Conservation (phyloP, 441 rosid species). For the Rhodomyrtus psidioides region DNA sequence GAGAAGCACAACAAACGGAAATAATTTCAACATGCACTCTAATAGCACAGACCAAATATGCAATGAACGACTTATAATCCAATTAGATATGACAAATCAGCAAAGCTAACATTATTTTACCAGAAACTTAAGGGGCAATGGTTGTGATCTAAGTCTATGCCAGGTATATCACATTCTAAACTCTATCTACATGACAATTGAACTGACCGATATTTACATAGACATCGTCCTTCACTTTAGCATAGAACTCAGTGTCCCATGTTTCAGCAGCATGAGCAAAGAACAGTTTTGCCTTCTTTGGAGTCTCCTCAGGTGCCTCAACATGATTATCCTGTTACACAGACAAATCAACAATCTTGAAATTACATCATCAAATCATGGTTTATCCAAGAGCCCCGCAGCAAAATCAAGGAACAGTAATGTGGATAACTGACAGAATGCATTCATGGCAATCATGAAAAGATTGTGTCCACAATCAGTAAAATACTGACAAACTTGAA, state of each 20-base stretch:
- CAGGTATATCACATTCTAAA: not conserved
- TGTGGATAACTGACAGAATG: not conserved
- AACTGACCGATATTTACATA: slow-evolving; percentile 76
- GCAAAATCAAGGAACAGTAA: not conserved
- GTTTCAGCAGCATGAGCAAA: slow-evolving; percentile 52
- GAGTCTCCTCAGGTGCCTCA: slow-evolving; percentile 57
- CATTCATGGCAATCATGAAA: not conserved
- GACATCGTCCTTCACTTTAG: slow-evolving; percentile 88
- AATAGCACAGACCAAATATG: not conserved
- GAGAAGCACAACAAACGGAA: not conserved
- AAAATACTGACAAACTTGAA: not conserved
- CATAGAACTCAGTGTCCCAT: slow-evolving; percentile 90
- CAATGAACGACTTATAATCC: not conserved
- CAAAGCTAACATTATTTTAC: not conserved
- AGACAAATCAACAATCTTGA: not conserved
- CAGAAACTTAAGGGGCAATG: not conserved
- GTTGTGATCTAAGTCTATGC: not conserved
- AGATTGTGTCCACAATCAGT: not conserved
- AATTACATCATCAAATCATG: not conserved
- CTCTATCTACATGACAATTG: not conserved
- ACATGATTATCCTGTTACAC: slow-evolving; percentile 51
- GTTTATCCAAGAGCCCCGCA: slow-evolving; percentile 1
- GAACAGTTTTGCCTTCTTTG: slow-evolving; percentile 59
- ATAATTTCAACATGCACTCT: not conserved
- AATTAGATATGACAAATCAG: not conserved